Evolutionary conservation across 768 basidiomycete species (phyloP), one percentile per base, ranked within the genome.

Genomic region (Rhizopogon roseolus): DNA sequence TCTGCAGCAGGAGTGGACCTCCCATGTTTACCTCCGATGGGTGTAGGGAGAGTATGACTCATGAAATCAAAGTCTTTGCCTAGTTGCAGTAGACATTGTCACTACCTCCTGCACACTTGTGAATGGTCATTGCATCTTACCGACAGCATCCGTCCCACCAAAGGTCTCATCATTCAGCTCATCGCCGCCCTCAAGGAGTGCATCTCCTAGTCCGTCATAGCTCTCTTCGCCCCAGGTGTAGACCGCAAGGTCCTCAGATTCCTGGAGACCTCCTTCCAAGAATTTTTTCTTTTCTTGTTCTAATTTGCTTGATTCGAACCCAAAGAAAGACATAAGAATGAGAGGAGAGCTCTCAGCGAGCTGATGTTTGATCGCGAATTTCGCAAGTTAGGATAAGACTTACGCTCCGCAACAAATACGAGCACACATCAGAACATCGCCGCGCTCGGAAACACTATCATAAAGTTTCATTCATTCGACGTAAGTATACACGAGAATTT

Each of bases 81-180:
- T 94, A 65, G 53, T 48, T 48, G 14, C 22, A 48, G 51, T 19
- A 34, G 58, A 49, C 49, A 48, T 59, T 32, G 43, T 56, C 43
- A 53, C 43, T 48, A 39, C 46, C 48, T 8, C 29, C 49, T 46
- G 53, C 38, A 4, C 27, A 36, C 32, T 48, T 36, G 46, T 14
- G 41, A 50, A 52, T 43, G 49, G 52, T 53, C 37, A 52, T 22
- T 49, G 50, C 39, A 52, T 72, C 88, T 77, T 66, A 94, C 94
- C 92, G 54, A 96, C 81, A 58, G 65, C 71, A 34, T 78, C 85
- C 48, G 74, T 59, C 39, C 72, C 80, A 29, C 95, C 97, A 73
- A 99, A 99, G 2, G 97, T 99, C 75, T 96, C 93, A 70, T 96
- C 93, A 71, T 99, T 98, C 61, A 95, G 67, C 60, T 95, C 94